Base-by-base conservation (phyloP, 2,329 filamentous ascomycete species). In the Lecanoromycetidae sp. region DNA sequence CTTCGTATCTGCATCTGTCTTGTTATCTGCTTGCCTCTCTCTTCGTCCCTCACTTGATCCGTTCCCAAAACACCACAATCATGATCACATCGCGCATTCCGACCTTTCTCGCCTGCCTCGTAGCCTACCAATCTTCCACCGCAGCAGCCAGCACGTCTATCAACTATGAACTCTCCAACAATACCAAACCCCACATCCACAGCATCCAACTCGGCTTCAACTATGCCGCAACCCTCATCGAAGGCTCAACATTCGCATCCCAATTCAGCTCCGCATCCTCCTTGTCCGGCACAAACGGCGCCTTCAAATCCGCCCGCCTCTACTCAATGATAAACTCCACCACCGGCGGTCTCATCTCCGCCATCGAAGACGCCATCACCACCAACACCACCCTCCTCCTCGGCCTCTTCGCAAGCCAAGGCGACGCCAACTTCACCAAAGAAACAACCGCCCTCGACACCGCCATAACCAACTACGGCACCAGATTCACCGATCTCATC, bases 401-500 rank as follows among this genome's bases (percentile, higher is more conserved):
- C 26, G 36, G 35, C 12, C 13, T 47, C 23, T 47, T 27, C 33
- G 23, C 25, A n/a, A 39, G 34, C 17, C 22, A 36, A 17, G 44
- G 33, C 3, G 25, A 38, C 26, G 36, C n/a, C 20, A 37, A 36
- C 27, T 47, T 47, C 36, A 37, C 37, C 34, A 41, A 41, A 26
- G 44, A 47, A 40, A 36, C 38, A 20, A 33, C 34, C 7, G 44
- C 44, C 13, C 22, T 47, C 10, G 27, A 40, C 20, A 15, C 44
- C 25, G 25, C 35, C 17, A 20, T 39, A 40, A 23, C 9, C 15
- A 25, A 17, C 13, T 32, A 47, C 4, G 30, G 35, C 35, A 40
- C 23, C 17, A 36, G 23, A 23, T 47, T 47, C 35, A 41, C 37
- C 13, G 26, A 47, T 19, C 22, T 47, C 19, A 27, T 82, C 55